Percentiles rank a stretch among this genome's conserved stretches.
These are phyloP conservation scores for Podospora sp. DNA, from an alignment of 495 filamentous ascomycete genomes.

Conservation along the genomic window DNA sequence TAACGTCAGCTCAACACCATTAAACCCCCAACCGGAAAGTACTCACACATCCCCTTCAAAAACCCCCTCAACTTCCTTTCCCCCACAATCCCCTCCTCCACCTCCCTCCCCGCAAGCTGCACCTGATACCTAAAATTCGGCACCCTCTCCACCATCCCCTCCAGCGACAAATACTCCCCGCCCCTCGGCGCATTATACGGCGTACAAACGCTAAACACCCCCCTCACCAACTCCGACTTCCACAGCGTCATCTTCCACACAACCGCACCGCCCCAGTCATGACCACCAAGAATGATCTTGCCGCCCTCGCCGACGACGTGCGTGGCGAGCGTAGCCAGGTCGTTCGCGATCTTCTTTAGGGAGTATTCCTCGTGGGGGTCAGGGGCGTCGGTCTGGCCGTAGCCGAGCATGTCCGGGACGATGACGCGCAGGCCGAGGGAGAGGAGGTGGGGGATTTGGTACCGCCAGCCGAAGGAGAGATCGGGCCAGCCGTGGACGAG, in stretches of 20 bases:
- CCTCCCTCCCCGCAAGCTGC: constrained; percentile 66
- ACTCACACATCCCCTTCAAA: constrained; percentile 62
- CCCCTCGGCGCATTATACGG: constrained; percentile 61
- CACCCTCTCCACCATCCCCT: constrained; percentile 58
- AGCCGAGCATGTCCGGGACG: constrained; percentile 60
- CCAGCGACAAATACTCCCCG: constrained; percentile 43
- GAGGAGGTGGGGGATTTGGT: constrained; percentile 74
- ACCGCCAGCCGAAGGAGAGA: constrained; percentile 74
- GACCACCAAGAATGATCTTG: constrained; percentile 58
- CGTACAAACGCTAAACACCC: constrained; percentile 78
- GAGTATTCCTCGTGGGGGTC: constrained; percentile 57
- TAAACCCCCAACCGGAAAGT: too few relatives aligned
- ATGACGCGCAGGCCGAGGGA: constrained; percentile 61
- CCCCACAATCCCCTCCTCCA: constrained; percentile 63
- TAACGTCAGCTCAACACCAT: too few relatives aligned
- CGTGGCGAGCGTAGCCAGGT: constrained; percentile 49
- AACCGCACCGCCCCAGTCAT: constrained; percentile 71
- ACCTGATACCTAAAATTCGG: constrained; percentile 87
- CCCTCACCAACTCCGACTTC: constrained; percentile 69
- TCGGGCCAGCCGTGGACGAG: constrained; percentile 64
- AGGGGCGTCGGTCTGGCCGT: constrained; percentile 66
- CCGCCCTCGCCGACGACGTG: constrained; percentile 13
- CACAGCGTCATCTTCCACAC: constrained; percentile 67
- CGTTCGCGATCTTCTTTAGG: constrained; percentile 64
- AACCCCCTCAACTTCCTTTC: constrained; percentile 63